Base-by-base conservation (phyloP, 768 basidiomycete genomes). In the Tylopilus intermedius region DNA sequence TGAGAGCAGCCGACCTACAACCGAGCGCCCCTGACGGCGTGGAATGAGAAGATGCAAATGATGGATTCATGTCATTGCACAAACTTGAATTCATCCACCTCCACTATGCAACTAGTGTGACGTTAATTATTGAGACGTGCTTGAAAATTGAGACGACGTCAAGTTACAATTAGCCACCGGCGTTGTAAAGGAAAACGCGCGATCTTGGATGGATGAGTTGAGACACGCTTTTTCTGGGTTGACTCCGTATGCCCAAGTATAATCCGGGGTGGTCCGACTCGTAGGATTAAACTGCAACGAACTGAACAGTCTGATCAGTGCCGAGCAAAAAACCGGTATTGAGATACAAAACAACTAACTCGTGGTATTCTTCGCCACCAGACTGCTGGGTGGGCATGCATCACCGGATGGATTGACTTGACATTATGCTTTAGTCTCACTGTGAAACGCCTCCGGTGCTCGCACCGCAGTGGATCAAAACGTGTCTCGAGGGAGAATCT, bases 61-160 rank as follows among this genome's bases (percentile, higher is more conserved):
- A 24, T 24, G 24, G 24, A 24, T 24, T 24, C 24, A 24, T 24
- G 24, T 24, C 24, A 24, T 5, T 24, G 24, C 24, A 24, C 24
- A 24, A 24, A 24, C 24, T 24, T 24, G 24, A 24, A 30, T 18
- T 6, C 15, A 39, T 15, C 32, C 18, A 29, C 46, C 26, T 35
- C 22, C 30, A 14, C 21, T 45, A 35, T 11, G 35, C 35, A 15
- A 37, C 3, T 18, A 38, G 6, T 22, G 30, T 40, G 38, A 53
- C 47, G 50, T 58, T 22, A 29, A 14, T 32, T 18, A 15, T 39
- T 4, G 15, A 41, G 38, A 55, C 53, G 33, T 39, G 18, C 18
- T 24, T 37, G 43, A 38, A 57, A 52, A 45, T 61, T 43, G 40
- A 27, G 30, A 41, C 27, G 39, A 61, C 24, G 59, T 50, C 58